Base-by-base conservation (phyloP, 116 monocot genomes). In the Thalassia testudinum region DNA sequence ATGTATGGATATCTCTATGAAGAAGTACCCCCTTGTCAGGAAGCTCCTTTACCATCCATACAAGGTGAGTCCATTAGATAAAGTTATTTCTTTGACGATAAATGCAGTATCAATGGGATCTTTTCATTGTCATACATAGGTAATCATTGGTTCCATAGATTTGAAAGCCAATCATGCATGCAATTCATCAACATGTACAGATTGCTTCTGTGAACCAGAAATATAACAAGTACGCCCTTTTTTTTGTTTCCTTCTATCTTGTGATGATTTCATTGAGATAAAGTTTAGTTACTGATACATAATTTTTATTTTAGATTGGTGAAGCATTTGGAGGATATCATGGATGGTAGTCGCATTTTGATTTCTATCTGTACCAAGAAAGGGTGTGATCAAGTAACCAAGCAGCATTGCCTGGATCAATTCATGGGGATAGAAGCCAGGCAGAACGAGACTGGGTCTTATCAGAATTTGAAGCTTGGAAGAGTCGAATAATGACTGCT, bases 391-490 rank as follows among this genome's bases (percentile, higher is more conserved):
- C n/a, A n/a, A n/a, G n/a, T n/a, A n/a, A n/a, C n/a, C n/a, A n/a
- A n/a, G n/a, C 95, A 93, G 64, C 77, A 88, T 23, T 64, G 95
- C 0, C 87, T 71, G 17, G 95, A 95, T 78, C 87, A 44, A 95
- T 95, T 64, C 95, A 95, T 52, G 95, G 95, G 21, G 95, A 95
- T 56, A 95, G 88, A 61, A 88, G 88, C 58, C 95, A 95, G 69
- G 95, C 95, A 28, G 95, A 95, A 56, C 81, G 95, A 53, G 95
- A 95, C 43, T 95, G 95, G 95, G 95, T 95, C 8, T 85, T 95
- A 15, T 95, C 95, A 5, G 95, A 95, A 45, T 95, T 95, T 57
- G 88, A 88, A 69, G 73, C 95, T 30, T 88, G 95, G 54, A 95
- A 95, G 64, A 95, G 95, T 62, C 95, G 88, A 49, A 95, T 95